These are phyloP conservation scores for Oldenlandia corymbosa DNA, from an alignment of 257 asterid species.

Conservation along the genomic window DNA sequence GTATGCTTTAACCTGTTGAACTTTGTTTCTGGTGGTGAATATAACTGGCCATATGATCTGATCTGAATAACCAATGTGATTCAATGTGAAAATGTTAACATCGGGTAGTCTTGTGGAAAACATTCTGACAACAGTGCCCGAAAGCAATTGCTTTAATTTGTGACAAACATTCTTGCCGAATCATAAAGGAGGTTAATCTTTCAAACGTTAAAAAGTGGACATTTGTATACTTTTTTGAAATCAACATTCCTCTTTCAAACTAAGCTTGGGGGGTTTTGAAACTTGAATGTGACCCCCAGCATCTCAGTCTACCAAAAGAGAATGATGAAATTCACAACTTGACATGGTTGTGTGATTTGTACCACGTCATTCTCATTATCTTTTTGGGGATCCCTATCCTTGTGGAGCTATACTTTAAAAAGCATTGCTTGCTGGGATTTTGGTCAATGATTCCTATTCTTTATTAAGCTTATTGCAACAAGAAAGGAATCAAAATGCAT, in stretches of 20 bases:
- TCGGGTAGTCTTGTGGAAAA: background rate
- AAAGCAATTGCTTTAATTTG: background rate
- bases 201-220: slow-evolving; percentile 7
- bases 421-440: slow-evolving; percentile 2
- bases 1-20: background rate
- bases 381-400: slow-evolving; percentile 11
- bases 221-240: background rate
- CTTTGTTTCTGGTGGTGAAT: no score
- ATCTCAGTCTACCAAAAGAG: background rate
- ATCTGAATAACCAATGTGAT: background rate
- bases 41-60: no score
- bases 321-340: slow-evolving; percentile 15
- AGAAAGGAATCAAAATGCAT: slow-evolving; percentile 21
- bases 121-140: background rate
- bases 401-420: slow-evolving; percentile 5
- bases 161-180: slow-evolving; percentile 1
- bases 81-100: background rate
- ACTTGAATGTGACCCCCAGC: background rate
- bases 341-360: slow-evolving; percentile 11
- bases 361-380: slow-evolving; percentile 11
- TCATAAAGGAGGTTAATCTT: background rate
- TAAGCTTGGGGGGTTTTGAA: background rate
- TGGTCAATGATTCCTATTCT: slow-evolving; percentile 26
- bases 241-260: background rate
- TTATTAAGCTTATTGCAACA: slow-evolving; percentile 1